Base-by-base conservation (phyloP, 1,139 yeast genomes). In the Eremothecium sinecaudum region DNA sequence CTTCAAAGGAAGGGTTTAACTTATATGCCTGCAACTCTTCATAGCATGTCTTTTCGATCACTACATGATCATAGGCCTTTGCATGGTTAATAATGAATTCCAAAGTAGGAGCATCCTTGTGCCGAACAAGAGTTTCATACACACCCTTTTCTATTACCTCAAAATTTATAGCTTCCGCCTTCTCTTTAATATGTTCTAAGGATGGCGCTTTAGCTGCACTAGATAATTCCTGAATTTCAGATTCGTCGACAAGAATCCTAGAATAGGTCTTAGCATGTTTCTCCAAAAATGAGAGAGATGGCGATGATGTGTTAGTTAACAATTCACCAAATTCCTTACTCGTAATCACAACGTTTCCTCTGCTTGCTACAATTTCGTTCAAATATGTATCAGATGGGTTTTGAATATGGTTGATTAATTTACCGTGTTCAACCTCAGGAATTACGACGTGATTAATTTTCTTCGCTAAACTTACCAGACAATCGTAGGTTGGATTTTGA, bases 71-170 rank as follows among this genome's bases (percentile, higher is more conserved):
- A 10, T 51, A 36, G 14, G 41, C 46, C 2, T 41, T 32, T 1
- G 72, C 69, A 34, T 59, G 58, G 4, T 50, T 51, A 8, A 42
- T 45, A 14, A 71, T 45, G 35, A 61, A 62, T 5, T 63, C 39
- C n/a, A 32, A 24, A 42, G 42, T 29, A 1, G 59, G 57, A 34
- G 37, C 18, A 12, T 16, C 4, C 14, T 9, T 4, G n/a, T 17
- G 21, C 11, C 10, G 3, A 16, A 17, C 15, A 3, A 27, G 21
- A 9, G 4, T 14, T 3, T 15, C 19, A 14, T 27, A 17, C n/a
- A 5, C 4, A 11, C 21, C 19, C 6, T 27, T 27, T 16, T 17
- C 30, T 4, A 27, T 27, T 10, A 27, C 6, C 9, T 9, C 46
- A 23, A 55, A 49, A 2, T 62, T 63, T n/a, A 51, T 35, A 12